phyloP scores from a whole-genome alignment of 331 rosid genomes.

The Stylosanthes scabra region DNA sequence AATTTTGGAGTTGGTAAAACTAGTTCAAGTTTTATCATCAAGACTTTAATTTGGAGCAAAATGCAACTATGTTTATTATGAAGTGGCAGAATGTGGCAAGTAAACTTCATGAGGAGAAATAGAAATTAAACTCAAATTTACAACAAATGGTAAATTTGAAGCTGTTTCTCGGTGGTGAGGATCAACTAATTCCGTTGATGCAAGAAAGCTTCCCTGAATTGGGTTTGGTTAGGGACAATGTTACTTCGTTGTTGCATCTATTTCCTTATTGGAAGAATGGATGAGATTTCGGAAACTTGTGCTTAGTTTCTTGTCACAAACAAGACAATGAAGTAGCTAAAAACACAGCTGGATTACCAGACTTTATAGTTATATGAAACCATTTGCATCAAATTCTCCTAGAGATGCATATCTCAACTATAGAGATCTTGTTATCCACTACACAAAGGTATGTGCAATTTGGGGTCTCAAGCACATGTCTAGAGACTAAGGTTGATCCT shows the following conservation, averaged over 20 bases:
- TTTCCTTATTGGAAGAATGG: no score
- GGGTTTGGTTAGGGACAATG: slow-evolving; percentile 48
- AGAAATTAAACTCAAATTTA: background rate
- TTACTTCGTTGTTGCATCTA: slow-evolving; percentile 19
- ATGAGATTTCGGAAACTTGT: no score
- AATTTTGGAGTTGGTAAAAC: slow-evolving; percentile 47
- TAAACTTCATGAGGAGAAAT: slow-evolving; percentile 36
- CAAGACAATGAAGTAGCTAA: no score
- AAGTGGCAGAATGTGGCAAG: slow-evolving; percentile 47
- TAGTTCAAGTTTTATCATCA: slow-evolving; percentile 47
- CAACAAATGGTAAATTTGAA: slow-evolving; percentile 31
- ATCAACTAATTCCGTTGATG: slow-evolving; percentile 43
- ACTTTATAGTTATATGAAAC: no score
- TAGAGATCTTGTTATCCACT: no score
- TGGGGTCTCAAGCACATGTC: no score
- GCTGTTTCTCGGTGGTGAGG: slow-evolving; percentile 42
- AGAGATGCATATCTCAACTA: no score
- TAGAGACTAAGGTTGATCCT: no score
- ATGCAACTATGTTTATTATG: slow-evolving; percentile 42
- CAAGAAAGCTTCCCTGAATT: slow-evolving; percentile 44
- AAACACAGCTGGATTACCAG: no score
- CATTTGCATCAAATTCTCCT: no score
- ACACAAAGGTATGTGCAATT: no score
- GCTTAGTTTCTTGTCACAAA: no score
- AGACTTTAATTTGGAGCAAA: slow-evolving; percentile 41